Conservation (phyloP, 805 yeast species). For the Schwanniomyces vanrijiae region DNA sequence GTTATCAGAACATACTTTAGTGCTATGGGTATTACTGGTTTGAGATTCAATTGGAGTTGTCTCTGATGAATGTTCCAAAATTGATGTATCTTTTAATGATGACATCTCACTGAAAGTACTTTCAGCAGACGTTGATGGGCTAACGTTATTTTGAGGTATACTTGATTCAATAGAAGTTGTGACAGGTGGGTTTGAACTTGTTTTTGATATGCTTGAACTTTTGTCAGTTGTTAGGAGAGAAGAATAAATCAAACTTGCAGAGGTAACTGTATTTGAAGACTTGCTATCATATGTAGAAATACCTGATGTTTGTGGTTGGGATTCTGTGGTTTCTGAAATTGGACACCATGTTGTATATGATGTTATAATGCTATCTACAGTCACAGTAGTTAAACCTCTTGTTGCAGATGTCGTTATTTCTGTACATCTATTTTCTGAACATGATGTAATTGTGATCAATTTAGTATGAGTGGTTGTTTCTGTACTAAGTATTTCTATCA, state of each 20-base stretch:
- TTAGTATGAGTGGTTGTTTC: background rate
- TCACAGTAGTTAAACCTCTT: conserved; percentile 18
- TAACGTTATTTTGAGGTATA: too few species aligned
- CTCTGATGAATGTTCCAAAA: background rate
- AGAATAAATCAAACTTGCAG: too few species aligned
- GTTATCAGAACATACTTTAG: background rate
- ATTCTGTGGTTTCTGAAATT: conserved; percentile 5
- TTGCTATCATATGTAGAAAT: too few species aligned
- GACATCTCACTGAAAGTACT: conserved; percentile 1
- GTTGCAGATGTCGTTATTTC: conserved; percentile 20
- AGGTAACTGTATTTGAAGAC: too few species aligned
- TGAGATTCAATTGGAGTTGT: too few species aligned
- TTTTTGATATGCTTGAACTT: background rate
- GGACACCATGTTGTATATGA: conserved; percentile 19
- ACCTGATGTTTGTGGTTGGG: background rate
- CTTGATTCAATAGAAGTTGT: too few species aligned
- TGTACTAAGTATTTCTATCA: background rate
- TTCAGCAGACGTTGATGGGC: too few species aligned
- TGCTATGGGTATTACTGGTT: too few species aligned
- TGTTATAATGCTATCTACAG: conserved; percentile 6
- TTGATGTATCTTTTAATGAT: background rate
- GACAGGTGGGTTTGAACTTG: background rate
- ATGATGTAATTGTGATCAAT: conserved; percentile 23
- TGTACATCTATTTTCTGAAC: conserved; percentile 23
- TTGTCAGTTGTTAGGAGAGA: too few species aligned